Percentiles rank a stretch among this genome's conserved stretches.
Conservation (phyloP, 345 rosid genomes). For the Pelargonium nanum region DNA sequence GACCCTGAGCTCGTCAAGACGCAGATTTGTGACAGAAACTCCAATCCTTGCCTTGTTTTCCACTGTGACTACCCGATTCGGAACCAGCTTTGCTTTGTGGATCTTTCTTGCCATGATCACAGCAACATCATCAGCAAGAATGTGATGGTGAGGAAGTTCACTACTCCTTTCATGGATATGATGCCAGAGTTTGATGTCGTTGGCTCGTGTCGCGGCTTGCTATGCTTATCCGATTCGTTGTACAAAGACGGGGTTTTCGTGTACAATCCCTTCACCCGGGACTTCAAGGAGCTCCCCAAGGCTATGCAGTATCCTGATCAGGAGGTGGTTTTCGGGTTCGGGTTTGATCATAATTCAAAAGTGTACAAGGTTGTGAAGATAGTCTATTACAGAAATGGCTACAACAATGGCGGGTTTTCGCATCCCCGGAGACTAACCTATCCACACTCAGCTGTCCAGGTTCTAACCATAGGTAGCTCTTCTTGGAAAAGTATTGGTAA, state of each 20-base stretch:
- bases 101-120: slow-evolving; percentile 21
- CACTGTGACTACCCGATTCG: slow-evolving; percentile 49
- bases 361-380: slow-evolving; percentile 58
- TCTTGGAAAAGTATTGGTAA: slow-evolving; percentile 19
- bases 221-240: slow-evolving; percentile 41
- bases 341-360: slow-evolving; percentile 34
- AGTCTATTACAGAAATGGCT: slow-evolving; percentile 29
- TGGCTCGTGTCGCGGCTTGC: slow-evolving; percentile 56
- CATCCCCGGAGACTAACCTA: slow-evolving; percentile 17
- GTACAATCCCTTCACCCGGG: slow-evolving; percentile 51
- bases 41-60: slow-evolving; percentile 43
- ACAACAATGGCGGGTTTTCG: not conserved
- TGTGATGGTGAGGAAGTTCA: slow-evolving; percentile 29
- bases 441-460: slow-evolving; percentile 45
- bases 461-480: slow-evolving; percentile 35
- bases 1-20: slow-evolving; percentile 23
- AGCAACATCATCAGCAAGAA: not conserved
- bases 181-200: slow-evolving; percentile 42
- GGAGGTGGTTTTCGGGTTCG: slow-evolving; percentile 53
- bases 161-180: slow-evolving; percentile 22
- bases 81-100: slow-evolving; percentile 39
- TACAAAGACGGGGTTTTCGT: slow-evolving; percentile 29
- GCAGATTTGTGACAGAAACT: slow-evolving; percentile 14
- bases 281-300: slow-evolving; percentile 31
- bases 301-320: slow-evolving; percentile 26